A percentile compares a stretch with the other conserved stretches of the same genome.
Conservation (phyloP, 106 monocot genomes). For the Triglochin maritima region DNA sequence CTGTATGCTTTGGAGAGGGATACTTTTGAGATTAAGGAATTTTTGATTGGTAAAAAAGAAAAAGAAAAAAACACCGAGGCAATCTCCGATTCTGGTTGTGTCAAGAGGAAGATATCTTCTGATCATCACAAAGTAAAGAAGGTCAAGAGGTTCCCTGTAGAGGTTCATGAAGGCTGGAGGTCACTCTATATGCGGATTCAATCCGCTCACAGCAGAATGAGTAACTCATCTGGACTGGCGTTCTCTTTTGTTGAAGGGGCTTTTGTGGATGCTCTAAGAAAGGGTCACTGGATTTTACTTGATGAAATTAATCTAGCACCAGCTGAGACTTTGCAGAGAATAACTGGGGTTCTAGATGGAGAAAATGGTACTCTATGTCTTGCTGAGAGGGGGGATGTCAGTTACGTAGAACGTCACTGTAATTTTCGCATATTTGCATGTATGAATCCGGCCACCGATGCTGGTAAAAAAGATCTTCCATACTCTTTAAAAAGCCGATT, state of each 20-base stretch:
- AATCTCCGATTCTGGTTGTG: conserved; percentile 1
- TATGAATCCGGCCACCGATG: conserved; percentile 99
- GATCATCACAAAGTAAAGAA: background rate
- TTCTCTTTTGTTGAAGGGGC: conserved; percentile 96
- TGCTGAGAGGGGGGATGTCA: conserved; percentile 84
- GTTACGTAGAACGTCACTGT: conserved; percentile 56
- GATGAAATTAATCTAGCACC: conserved; percentile 99
- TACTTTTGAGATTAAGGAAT: conserved; percentile 12
- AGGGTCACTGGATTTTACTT: conserved; percentile 87
- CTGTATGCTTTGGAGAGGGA: conserved; percentile 28
- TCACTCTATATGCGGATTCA: conserved; percentile 46
- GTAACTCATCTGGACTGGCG: conserved; percentile 40
- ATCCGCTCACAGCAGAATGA: conserved; percentile 45
- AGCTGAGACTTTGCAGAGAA: conserved; percentile 74
- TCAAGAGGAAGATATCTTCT: conserved; percentile 61
- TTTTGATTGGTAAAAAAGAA: conserved; percentile 13
- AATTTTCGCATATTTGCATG: conserved; percentile 83
- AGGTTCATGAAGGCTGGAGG: conserved; percentile 43
- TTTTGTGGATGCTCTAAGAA: conserved; percentile 77
- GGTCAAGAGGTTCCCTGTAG: conserved; percentile 5
- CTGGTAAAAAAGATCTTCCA: conserved; percentile 87
- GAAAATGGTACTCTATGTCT: conserved; percentile 67
- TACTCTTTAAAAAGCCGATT: conserved; percentile 64
- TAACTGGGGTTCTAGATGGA: conserved; percentile 78
- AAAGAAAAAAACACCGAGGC: conserved; percentile 5